Conservation (phyloP, 345 rosid genomes). For the Eucalyptus curtisii region DNA sequence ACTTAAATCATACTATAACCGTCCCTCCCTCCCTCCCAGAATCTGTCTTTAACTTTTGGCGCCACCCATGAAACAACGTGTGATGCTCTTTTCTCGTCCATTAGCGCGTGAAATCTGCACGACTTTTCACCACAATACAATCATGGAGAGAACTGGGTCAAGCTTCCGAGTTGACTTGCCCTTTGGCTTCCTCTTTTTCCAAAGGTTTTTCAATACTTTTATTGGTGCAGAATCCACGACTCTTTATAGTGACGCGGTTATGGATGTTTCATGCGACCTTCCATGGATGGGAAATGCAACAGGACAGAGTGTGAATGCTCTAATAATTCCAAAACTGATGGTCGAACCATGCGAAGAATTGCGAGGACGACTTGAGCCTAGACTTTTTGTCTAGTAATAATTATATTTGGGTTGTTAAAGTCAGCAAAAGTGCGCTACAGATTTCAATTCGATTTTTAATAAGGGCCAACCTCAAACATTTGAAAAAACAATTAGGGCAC, state of each 20-base stretch:
- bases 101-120: background rate
- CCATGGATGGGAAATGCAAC: background rate
- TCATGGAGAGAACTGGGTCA: background rate
- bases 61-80: background rate
- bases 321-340: background rate
- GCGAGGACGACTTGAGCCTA: background rate
- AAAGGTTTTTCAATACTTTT: background rate
- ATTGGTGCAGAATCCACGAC: background rate
- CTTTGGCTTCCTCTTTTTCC: background rate
- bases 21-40: background rate
- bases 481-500: background rate
- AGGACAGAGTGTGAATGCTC: background rate
- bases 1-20: background rate
- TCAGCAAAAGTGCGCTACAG: background rate
- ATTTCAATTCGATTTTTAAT: background rate
- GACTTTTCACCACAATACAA: background rate
- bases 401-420: background rate
- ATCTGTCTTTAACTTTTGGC: background rate
- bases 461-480: background rate
- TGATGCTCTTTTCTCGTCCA: background rate
- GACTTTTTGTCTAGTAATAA: background rate
- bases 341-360: background rate
- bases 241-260: background rate
- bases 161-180: background rate
- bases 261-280: background rate